A percentile compares a stretch with the other conserved stretches of the same genome.
Conservation (phyloP, 805 yeast genomes). For the Teunomyces stri region DNA sequence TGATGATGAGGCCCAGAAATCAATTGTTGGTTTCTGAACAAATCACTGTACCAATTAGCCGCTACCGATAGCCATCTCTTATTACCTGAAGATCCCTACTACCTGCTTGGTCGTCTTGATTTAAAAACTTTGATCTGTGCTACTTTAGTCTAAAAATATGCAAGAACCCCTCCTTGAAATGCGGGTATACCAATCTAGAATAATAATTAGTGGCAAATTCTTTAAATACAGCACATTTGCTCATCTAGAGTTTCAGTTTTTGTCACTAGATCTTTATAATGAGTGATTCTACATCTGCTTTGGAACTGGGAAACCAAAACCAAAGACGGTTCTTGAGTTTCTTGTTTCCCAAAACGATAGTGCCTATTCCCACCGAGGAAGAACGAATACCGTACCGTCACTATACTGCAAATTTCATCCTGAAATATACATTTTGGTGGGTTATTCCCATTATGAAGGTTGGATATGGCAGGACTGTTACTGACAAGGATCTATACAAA, state of each 20-base stretch:
- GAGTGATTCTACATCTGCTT: neutral
- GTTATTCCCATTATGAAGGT: constrained; percentile 2
- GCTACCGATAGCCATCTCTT: too few species aligned
- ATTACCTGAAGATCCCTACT: too few species aligned
- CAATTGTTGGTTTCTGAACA: too few species aligned
- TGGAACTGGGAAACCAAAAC: constrained; percentile 9
- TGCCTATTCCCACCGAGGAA: constrained; percentile 48
- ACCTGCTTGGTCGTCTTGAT: too few species aligned
- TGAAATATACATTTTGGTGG: constrained; percentile 14
- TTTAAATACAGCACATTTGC: neutral
- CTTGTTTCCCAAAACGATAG: constrained; percentile 39
- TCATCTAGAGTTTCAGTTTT: neutral
- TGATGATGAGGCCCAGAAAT: too few species aligned
- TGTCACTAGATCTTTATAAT: neutral
- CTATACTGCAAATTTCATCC: constrained; percentile 32
- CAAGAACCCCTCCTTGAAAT: too few species aligned
- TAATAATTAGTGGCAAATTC: neutral
- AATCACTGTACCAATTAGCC: too few species aligned
- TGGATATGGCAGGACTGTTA: constrained; percentile 8
- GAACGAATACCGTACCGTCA: constrained; percentile 50
- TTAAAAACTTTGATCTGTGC: too few species aligned
- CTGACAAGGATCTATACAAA: constrained; percentile 5
- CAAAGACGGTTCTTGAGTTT: constrained; percentile 35
- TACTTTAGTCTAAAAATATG: too few species aligned
- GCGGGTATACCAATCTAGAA: too few species aligned